Evolutionary conservation across 495 filamentous ascomycete species (phyloP).

Genomic region (Neurospora sp.): DNA sequence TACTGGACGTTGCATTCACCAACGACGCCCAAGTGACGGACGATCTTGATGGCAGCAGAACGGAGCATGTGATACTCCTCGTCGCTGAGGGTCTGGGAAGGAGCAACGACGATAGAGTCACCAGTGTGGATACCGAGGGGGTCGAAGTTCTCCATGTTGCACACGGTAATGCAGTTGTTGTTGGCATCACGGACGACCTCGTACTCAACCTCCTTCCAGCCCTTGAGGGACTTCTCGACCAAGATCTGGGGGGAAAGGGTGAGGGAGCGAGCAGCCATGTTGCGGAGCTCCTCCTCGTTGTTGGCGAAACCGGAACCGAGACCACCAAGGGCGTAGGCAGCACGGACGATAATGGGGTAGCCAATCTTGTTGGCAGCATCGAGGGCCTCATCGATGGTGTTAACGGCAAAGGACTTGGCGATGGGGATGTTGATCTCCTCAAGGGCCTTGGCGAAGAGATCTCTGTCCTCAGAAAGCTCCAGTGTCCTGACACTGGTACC

Average conservation of each 20-base stretch:
- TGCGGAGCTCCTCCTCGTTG: conserved; percentile 83
- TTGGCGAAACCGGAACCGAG: conserved; percentile 95
- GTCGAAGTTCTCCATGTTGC: conserved; percentile 99
- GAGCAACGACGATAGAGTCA: conserved; percentile 94
- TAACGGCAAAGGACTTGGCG: conserved; percentile 86
- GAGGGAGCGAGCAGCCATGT: conserved; percentile 84
- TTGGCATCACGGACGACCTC: conserved; percentile 88
- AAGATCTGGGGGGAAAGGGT: conserved; percentile 94
- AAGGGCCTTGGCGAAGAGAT: conserved; percentile 82
- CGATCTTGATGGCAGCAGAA: conserved; percentile 90
- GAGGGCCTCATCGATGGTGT: conserved; percentile 81
- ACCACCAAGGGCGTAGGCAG: conserved; percentile 90
- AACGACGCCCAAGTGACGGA: conserved; percentile 88
- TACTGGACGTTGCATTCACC: conserved; percentile 99
- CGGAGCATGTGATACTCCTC: conserved; percentile 99
- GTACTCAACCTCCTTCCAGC: conserved; percentile 98
- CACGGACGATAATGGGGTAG: conserved; percentile 95
- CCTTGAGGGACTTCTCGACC: conserved; percentile 98
- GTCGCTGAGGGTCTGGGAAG: conserved; percentile 89
- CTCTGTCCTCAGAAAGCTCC: conserved; percentile 90
- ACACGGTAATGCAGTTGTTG: conserved; percentile 98
- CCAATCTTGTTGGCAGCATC: conserved; percentile 76
- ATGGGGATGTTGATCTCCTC: conserved; percentile 94
- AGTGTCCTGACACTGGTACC: conserved; percentile 91
- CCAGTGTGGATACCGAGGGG: conserved; percentile 93